phyloP scores from a whole-genome alignment of 495 filamentous ascomycete species.

The Lepraria neglecta region DNA sequence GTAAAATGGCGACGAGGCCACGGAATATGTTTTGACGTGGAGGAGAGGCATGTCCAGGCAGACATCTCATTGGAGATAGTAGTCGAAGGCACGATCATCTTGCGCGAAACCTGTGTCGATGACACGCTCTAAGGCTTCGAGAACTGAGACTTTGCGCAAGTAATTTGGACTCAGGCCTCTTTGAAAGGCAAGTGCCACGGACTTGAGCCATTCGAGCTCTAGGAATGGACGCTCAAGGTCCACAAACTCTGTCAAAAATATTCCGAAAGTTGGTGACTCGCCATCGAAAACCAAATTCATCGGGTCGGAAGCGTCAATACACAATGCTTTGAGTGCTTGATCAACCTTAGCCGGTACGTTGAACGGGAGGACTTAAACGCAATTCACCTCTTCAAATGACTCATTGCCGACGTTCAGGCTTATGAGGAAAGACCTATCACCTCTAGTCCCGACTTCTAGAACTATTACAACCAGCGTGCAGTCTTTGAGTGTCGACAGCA shows the following conservation, averaged over 20 bases:
- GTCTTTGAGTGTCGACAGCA: slow-evolving; percentile 14
- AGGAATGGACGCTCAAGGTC: slow-evolving; percentile 26
- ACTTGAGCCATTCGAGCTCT: slow-evolving; percentile 19
- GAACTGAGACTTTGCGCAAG: not conserved
- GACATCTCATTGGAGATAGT: slow-evolving; percentile 9
- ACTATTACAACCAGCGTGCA: slow-evolving; percentile 5
- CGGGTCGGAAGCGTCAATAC: slow-evolving; percentile 12
- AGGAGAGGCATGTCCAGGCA: slow-evolving; percentile 23
- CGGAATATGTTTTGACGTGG: slow-evolving; percentile 27
- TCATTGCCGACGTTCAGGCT: slow-evolving; percentile 14
- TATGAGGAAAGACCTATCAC: slow-evolving; percentile 9
- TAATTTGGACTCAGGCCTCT: slow-evolving; percentile 1
- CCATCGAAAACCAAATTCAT: slow-evolving; percentile 10
- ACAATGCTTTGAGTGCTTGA: slow-evolving; percentile 21
- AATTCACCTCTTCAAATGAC: slow-evolving; percentile 22
- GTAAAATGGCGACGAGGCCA: slow-evolving; percentile 25
- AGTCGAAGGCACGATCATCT: not conserved
- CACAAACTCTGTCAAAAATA: slow-evolving; percentile 25
- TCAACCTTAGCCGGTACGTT: slow-evolving; percentile 22
- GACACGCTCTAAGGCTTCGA: slow-evolving; percentile 16
- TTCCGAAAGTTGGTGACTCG: slow-evolving; percentile 11
- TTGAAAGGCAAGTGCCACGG: not conserved
- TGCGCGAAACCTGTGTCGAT: not conserved
- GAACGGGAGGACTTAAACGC: slow-evolving; percentile 25
- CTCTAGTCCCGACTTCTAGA: not conserved